phyloP scores from a whole-genome alignment of 345 rosid genomes.

The Trapa incisa region DNA sequence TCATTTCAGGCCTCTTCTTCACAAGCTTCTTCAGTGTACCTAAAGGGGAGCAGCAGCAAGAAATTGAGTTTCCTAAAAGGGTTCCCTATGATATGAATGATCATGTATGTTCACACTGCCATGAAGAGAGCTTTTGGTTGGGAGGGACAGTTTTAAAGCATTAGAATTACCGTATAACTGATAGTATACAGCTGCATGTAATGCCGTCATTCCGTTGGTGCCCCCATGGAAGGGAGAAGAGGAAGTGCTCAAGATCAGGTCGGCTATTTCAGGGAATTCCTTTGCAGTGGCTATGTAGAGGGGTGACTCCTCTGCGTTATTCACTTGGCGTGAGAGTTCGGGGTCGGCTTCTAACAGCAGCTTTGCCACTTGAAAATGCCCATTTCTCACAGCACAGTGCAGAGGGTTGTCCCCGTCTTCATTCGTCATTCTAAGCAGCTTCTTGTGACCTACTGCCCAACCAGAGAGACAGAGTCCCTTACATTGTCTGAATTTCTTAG shows the following conservation, averaged over 20 bases:
- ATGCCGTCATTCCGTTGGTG: constrained; percentile 13
- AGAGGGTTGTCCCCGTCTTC: constrained; percentile 7
- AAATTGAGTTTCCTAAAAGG: not conserved
- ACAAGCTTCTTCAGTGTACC: constrained; percentile 14
- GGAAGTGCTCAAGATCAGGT: not conserved
- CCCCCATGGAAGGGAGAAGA: constrained; percentile 6
- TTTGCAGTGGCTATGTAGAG: constrained; percentile 9
- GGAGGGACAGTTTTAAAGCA: not conserved
- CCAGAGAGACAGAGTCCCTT: no score
- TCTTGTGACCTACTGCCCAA: constrained; percentile 1
- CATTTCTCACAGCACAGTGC: constrained; percentile 13
- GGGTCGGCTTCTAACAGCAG: constrained; percentile 7
- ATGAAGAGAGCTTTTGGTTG: not conserved
- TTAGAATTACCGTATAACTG: constrained; percentile 11
- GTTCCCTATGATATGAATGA: not conserved
- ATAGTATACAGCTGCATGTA: constrained; percentile 16
- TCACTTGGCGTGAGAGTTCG: constrained; percentile 6
- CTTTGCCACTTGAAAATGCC: constrained; percentile 3
- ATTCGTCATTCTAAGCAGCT: constrained; percentile 10
- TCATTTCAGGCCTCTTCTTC: constrained; percentile 8
- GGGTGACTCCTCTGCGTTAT: constrained; percentile 10
- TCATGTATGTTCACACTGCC: not conserved
- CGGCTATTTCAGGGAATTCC: not conserved
- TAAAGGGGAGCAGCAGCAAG: not conserved
- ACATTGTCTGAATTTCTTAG: no score